phyloP scores from a whole-genome alignment of 139 green algal species.

The Auxenochlorella pyrenoidosa region DNA sequence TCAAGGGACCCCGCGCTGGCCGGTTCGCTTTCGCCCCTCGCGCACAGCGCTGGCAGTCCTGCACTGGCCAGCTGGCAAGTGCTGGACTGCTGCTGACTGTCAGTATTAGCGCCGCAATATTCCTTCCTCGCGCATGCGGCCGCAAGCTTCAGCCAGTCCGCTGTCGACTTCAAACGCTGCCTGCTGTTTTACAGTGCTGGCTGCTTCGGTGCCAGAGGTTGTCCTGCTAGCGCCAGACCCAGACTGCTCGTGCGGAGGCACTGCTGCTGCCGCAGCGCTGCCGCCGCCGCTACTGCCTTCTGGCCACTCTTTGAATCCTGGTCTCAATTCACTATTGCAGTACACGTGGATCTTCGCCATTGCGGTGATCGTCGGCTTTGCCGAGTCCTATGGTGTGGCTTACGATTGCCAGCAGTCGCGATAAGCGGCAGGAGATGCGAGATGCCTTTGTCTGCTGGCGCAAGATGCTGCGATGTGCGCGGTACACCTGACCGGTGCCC shows the following conservation, averaged over 20 bases:
- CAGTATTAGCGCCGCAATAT: too few relatives aligned
- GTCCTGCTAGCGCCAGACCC: too few relatives aligned
- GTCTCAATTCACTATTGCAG: background rate
- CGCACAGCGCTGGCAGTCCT: background rate
- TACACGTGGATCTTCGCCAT: constrained; percentile 33
- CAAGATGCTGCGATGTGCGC: background rate
- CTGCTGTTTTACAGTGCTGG: too few relatives aligned
- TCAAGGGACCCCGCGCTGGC: too few relatives aligned
- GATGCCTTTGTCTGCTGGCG: background rate
- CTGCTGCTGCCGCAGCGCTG: background rate
- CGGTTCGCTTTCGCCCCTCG: background rate
- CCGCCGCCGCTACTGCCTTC: background rate
- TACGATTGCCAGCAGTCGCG: background rate
- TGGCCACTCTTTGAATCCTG: background rate
- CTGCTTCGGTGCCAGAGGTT: too few relatives aligned
- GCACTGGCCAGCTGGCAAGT: background rate
- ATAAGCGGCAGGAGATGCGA: background rate
- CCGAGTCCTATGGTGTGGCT: background rate
- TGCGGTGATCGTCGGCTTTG: constrained; percentile 19
- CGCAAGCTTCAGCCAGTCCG: too few relatives aligned
- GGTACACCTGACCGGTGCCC: too few relatives aligned
- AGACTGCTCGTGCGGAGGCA: too few relatives aligned
- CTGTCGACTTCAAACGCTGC: too few relatives aligned
- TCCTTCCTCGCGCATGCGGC: too few relatives aligned
- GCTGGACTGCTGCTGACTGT: background rate